phyloP scores from a whole-genome alignment of 1,139 yeast species.

The Oligophagozyma castellii region DNA sequence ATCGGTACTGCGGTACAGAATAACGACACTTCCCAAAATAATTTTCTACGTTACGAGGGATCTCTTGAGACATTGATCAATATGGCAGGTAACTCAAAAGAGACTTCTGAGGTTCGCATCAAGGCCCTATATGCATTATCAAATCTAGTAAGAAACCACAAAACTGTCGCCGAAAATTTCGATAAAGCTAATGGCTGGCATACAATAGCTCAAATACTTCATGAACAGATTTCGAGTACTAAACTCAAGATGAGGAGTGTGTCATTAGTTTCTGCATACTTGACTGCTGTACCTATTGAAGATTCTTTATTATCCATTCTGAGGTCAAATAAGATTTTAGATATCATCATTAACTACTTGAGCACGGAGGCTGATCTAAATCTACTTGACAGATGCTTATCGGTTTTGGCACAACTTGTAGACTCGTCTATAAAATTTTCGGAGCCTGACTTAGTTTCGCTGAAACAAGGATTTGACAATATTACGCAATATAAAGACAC shows the following conservation, averaged over 20 bases:
- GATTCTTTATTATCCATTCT: slow-evolving; percentile 28
- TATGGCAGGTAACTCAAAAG: slow-evolving; percentile 25
- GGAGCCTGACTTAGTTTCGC: slow-evolving; percentile 31
- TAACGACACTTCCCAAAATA: slow-evolving; percentile 61
- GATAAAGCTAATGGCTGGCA: slow-evolving; percentile 53
- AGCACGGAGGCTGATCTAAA: slow-evolving; percentile 34
- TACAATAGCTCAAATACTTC: slow-evolving; percentile 23
- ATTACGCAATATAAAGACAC: slow-evolving; percentile 33
- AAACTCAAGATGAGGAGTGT: slow-evolving; percentile 42
- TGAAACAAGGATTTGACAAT: slow-evolving; percentile 30
- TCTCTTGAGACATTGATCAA: slow-evolving; percentile 36
- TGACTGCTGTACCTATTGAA: slow-evolving; percentile 36
- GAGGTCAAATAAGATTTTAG: slow-evolving; percentile 30
- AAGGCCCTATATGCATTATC: slow-evolving; percentile 74
- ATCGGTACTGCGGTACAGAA: slow-evolving; percentile 91
- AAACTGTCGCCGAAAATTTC: slow-evolving; percentile 42
- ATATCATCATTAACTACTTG: slow-evolving; percentile 27
- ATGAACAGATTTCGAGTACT: slow-evolving; percentile 10
- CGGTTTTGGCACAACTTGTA: slow-evolving; percentile 37
- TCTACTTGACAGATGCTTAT: slow-evolving; percentile 48
- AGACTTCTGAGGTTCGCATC: slow-evolving; percentile 30
- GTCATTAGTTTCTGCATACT: slow-evolving; percentile 42
- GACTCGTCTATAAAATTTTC: slow-evolving; percentile 35
- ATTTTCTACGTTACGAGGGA: slow-evolving; percentile 37
- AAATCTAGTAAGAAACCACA: slow-evolving; percentile 59